A percentile compares a stretch with the other conserved stretches of the same genome.
phyloP scores from a whole-genome alignment of 495 filamentous ascomycete genomes.

The Sphaerosporella brunnea region DNA sequence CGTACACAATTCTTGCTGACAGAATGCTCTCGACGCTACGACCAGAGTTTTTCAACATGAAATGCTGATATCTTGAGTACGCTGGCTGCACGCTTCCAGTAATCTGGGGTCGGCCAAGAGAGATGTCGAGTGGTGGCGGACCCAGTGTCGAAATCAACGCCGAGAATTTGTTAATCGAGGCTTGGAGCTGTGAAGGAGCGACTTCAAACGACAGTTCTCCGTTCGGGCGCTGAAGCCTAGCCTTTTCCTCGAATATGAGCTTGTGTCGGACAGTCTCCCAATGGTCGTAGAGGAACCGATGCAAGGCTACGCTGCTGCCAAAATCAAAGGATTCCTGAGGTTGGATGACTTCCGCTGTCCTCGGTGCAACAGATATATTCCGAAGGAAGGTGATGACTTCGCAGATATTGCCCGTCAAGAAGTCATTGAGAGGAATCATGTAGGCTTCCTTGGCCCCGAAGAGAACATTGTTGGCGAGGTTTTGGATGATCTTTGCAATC shows the following conservation, averaged over 20 bases:
- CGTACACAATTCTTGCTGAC: constrained; percentile 45
- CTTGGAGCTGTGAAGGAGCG: constrained; percentile 12
- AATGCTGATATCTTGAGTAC: constrained; percentile 50
- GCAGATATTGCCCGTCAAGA: constrained; percentile 46
- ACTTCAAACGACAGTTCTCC: constrained; percentile 15
- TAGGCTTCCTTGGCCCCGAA: constrained; percentile 54
- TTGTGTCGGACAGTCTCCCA: constrained; percentile 49
- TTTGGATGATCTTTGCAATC: constrained; percentile 51
- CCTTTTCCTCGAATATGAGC: constrained; percentile 36
- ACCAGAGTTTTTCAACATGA: constrained; percentile 49
- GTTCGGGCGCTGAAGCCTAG: constrained; percentile 16
- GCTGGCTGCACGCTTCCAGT: constrained; percentile 38
- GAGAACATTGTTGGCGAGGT: constrained; percentile 49
- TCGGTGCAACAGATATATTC: constrained; percentile 34
- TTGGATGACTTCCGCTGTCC: constrained; percentile 24
- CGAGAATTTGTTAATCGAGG: constrained; percentile 23
- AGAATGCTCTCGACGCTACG: constrained; percentile 41
- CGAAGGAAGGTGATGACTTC: constrained; percentile 43
- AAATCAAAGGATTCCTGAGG: constrained; percentile 44
- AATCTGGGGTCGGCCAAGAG: constrained; percentile 43
- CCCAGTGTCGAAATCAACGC: constrained; percentile 44
- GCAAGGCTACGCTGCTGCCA: constrained; percentile 45
- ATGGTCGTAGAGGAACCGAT: constrained; percentile 49
- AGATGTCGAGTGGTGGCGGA: constrained; percentile 44
- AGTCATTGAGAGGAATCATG: constrained; percentile 50